Evolutionary conservation across 2,329 filamentous ascomycete species (phyloP).

Genomic region (Neonectria coccinea): DNA sequence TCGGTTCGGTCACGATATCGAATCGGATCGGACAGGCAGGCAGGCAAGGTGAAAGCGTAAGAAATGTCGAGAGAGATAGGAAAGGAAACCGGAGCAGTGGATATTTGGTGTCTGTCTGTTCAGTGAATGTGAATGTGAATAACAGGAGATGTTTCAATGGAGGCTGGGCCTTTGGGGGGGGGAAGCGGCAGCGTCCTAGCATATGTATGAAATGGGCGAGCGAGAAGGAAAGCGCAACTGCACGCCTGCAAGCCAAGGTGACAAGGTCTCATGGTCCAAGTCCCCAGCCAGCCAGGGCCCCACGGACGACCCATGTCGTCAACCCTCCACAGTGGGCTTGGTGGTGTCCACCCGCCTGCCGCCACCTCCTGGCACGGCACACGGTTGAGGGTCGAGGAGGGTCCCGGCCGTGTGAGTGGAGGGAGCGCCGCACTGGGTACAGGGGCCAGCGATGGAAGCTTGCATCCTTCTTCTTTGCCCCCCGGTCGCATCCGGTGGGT

Average conservation of each 20-base stretch:
- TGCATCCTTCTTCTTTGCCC: background rate
- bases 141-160: conserved; percentile 20
- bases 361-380: conserved; percentile 27
- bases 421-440: conserved; percentile 22
- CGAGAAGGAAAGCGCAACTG: background rate
- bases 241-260: background rate
- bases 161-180: conserved; percentile 14
- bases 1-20: background rate
- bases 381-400: background rate
- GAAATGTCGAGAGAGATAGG: conserved; percentile 1
- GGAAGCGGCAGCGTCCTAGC: conserved; percentile 12
- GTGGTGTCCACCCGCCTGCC: conserved; percentile 20
- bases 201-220: conserved; percentile 25
- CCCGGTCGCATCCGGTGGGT: conserved; percentile 15
- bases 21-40: conserved; percentile 9
- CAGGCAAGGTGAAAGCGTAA: background rate
- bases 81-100: conserved; percentile 3
- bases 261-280: background rate
- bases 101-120: background rate
- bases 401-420: conserved; percentile 23
- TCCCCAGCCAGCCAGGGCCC: background rate
- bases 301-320: conserved; percentile 14
- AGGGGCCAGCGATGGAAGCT: conserved; percentile 5
- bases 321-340: conserved; percentile 26
- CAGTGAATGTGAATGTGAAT: background rate